Evolutionary conservation across 2,329 filamentous ascomycete genomes (phyloP).

Genomic region (Scorias spongiosa): DNA sequence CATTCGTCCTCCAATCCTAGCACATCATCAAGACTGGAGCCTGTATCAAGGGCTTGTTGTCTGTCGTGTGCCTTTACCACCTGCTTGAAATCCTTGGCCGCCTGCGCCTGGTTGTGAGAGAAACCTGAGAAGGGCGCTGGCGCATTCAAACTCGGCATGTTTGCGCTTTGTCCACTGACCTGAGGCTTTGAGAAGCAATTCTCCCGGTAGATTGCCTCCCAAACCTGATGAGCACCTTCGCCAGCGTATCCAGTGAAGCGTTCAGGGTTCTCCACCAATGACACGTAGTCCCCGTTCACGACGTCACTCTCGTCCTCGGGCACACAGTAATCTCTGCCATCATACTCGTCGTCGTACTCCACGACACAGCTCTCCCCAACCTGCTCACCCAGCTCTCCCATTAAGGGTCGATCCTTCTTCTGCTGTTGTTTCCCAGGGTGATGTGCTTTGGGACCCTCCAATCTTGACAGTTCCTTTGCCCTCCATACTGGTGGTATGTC

Average conservation of each 20-base stretch:
- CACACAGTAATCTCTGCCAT: conserved; percentile 91
- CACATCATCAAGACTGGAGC: conserved; percentile 36
- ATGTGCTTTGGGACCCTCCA: conserved; percentile 78
- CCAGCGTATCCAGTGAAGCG: conserved; percentile 90
- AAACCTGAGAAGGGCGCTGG: conserved; percentile 24
- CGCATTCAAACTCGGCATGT: conserved; percentile 9
- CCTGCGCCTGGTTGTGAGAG: conserved; percentile 31
- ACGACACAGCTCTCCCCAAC: conserved; percentile 94
- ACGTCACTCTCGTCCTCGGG: conserved; percentile 81
- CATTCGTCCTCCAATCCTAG: conserved; percentile 81
- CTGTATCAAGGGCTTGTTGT: conserved; percentile 36
- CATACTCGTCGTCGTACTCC: conserved; percentile 93
- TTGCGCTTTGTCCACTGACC: conserved; percentile 9
- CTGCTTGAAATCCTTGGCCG: conserved; percentile 45
- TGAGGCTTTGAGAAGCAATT: conserved; percentile 63
- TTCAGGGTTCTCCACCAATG: conserved; percentile 82
- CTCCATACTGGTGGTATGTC: conserved; percentile 89
- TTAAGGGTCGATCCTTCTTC: conserved; percentile 58
- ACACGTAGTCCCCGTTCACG: conserved; percentile 91
- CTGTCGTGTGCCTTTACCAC: conserved; percentile 47
- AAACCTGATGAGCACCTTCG: conserved; percentile 72
- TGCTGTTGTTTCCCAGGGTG: conserved; percentile 68
- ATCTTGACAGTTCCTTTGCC: conserved; percentile 76
- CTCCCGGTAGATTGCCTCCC: conserved; percentile 92
- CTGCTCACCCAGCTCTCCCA: conserved; percentile 66